Conservation (phyloP, 768 basidiomycete species). For the Amanita jacksonii region DNA sequence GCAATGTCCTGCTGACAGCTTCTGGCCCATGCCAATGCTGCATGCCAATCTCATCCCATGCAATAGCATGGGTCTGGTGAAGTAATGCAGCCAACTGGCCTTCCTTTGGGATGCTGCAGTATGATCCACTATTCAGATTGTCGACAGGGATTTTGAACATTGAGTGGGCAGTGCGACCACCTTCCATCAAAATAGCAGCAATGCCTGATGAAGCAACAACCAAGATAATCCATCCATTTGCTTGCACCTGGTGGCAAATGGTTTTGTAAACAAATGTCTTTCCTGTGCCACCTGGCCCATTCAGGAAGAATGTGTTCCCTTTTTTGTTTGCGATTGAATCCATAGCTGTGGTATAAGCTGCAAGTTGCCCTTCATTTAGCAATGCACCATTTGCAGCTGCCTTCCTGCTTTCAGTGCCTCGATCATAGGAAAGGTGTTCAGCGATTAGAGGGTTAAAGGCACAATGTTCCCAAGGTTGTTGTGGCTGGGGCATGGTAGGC, state of each 20-base stretch:
- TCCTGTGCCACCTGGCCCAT: slow-evolving; percentile 33
- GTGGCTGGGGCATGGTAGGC: no score
- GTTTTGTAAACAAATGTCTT: slow-evolving; percentile 36
- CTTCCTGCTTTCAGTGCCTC: slow-evolving; percentile 9
- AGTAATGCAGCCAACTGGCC: slow-evolving; percentile 9
- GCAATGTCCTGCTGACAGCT: slow-evolving; percentile 28
- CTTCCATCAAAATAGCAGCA: slow-evolving; percentile 31
- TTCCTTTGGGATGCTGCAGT: slow-evolving; percentile 26
- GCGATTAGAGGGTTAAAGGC: no score
- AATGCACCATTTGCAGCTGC: no score
- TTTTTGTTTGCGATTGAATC: slow-evolving; percentile 14
- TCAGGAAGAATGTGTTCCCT: slow-evolving; percentile 26
- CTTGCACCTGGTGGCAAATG: slow-evolving; percentile 19
- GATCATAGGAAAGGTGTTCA: no score
- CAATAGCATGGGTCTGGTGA: slow-evolving; percentile 20
- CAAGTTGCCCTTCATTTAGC: no score
- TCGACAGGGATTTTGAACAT: slow-evolving; percentile 38
- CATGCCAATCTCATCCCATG: slow-evolving; percentile 35
- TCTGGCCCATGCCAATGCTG: slow-evolving; percentile 29
- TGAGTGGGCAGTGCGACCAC: slow-evolving; percentile 39
- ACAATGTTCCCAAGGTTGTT: no score
- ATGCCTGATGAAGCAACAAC: slow-evolving; percentile 45
- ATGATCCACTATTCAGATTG: slow-evolving; percentile 14
- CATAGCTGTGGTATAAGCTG: slow-evolving; percentile 22
- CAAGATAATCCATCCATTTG: slow-evolving; percentile 24